phyloP scores from a whole-genome alignment of 2,329 filamentous ascomycete genomes.

The Clarireedia sp. region DNA sequence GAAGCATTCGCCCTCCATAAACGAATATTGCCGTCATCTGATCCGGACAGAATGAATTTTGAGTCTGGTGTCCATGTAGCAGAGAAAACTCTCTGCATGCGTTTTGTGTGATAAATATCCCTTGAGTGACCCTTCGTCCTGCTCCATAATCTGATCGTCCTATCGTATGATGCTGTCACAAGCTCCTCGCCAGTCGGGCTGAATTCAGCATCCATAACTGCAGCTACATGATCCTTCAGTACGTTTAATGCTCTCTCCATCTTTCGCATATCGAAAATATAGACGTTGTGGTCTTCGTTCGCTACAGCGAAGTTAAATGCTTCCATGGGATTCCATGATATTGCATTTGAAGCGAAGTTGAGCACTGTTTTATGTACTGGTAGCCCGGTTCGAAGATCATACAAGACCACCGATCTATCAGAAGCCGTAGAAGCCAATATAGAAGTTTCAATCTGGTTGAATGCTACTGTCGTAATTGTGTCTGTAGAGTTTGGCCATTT shows the following conservation, averaged over 20 bases:
- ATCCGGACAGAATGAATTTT: slow-evolving; percentile 82
- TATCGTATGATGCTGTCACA: slow-evolving; percentile 81
- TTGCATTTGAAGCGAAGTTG: slow-evolving; percentile 72
- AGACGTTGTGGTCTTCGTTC: slow-evolving; percentile 65
- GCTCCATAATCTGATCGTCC: slow-evolving; percentile 80
- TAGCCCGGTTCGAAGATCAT: slow-evolving; percentile 81
- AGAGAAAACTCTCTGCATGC: slow-evolving; percentile 92
- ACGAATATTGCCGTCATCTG: slow-evolving; percentile 85
- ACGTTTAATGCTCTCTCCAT: slow-evolving; percentile 83
- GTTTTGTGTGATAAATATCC: slow-evolving; percentile 94
- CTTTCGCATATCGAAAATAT: slow-evolving; percentile 85
- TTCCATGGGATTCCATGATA: slow-evolving; percentile 95
- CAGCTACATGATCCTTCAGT: slow-evolving; percentile 78
- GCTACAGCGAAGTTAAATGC: slow-evolving; percentile 91
- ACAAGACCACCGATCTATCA: slow-evolving; percentile 81
- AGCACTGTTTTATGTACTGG: slow-evolving; percentile 76
- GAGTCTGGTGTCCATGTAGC: slow-evolving; percentile 80
- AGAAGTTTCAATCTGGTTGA: slow-evolving; percentile 92
- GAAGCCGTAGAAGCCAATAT: slow-evolving; percentile 78
- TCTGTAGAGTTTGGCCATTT: slow-evolving; percentile 83
- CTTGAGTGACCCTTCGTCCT: slow-evolving; percentile 73
- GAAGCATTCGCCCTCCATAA: slow-evolving; percentile 88
- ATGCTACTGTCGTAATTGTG: slow-evolving; percentile 79
- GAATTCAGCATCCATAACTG: slow-evolving; percentile 95
- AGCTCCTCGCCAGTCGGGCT: slow-evolving; percentile 91